Base-by-base conservation (phyloP, 2,329 filamentous ascomycete genomes). In the Clarireedia paspali region DNA sequence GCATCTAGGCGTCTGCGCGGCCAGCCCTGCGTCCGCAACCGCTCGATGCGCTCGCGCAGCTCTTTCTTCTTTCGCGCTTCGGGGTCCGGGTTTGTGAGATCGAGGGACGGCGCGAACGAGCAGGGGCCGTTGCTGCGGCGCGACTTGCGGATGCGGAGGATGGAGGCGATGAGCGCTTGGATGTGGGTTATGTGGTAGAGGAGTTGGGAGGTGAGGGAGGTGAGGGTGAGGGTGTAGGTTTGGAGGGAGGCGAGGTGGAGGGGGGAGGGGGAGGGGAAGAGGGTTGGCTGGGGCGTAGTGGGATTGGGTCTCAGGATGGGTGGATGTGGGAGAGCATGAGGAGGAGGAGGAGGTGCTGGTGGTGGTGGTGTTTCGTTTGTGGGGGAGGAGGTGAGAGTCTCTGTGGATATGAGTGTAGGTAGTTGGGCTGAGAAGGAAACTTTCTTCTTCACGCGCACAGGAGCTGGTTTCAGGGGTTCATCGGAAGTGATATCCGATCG, bases 381-480 rank as follows among this genome's bases (percentile, higher is more conserved):
- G 24, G 44, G 34, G 6, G 12, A 20, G 15, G 30, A 12, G 10
- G 49, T 26, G 14, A 36, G 24, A 9, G 20, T 17, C n/a, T 45
- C 26, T 5, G 15, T 10, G 5, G 47, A 36, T 12, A 55, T 55
- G 5, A 55, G 12, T 6, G 38, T 50, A 20, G 53, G 47, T 12
- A 26, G 27, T 53, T 12, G 17, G 23, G 30, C 36, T 4, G 48
- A 56, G 52, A 68, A 68, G 17, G 66, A 66, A 24, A 68, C 66
- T 50, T 62, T 67, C 57, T 68, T 68, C 49, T 65, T 61, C 9
- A 60, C 50, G 14, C 57, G 57, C 15, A 62, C 56, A n/a, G 60
- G 59, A 30, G 46, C 44, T 1, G 60, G 59, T 34, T 15, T 57
- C 15, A 45, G 53, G 17, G 39, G 27, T 30, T 45, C 47, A 6